Conservation (phyloP, 225 moss, liverwort and hornwort species). For the Physcomitrellopsis africana region DNA sequence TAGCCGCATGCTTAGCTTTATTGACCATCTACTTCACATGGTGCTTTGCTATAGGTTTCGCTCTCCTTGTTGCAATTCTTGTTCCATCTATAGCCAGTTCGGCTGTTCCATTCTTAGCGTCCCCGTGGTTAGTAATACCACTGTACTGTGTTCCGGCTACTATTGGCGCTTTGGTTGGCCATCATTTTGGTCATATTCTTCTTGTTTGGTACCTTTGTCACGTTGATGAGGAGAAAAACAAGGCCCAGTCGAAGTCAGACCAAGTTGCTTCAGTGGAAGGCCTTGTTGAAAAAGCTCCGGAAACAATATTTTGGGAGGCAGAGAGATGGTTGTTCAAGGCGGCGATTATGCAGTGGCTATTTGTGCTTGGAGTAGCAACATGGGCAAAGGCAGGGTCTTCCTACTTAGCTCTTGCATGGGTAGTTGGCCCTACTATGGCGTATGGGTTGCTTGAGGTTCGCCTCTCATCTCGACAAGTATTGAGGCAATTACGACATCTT, state of each 20-base stretch:
- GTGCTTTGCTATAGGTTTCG: constrained; percentile 63
- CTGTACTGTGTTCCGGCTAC: constrained; percentile 79
- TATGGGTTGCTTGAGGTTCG: constrained; percentile 79
- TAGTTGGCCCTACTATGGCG: constrained; percentile 51
- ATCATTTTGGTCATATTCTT: constrained; percentile 69
- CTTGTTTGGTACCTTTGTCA: constrained; percentile 63
- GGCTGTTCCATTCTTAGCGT: constrained; percentile 74
- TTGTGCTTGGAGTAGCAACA: constrained; percentile 76
- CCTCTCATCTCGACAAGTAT: constrained; percentile 65
- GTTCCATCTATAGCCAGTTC: constrained; percentile 61
- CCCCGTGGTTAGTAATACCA: constrained; percentile 78
- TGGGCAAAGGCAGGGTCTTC: constrained; percentile 79
- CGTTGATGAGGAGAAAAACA: constrained; percentile 32
- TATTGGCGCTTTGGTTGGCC: constrained; percentile 76
- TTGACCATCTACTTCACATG: constrained; percentile 72
- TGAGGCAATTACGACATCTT: constrained; percentile 54
- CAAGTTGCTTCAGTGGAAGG: constrained; percentile 25
- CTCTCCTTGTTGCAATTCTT: constrained; percentile 62
- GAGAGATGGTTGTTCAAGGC: constrained; percentile 94
- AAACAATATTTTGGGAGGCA: constrained; percentile 54
- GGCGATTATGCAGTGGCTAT: constrained; percentile 80
- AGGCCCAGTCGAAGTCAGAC: constrained; percentile 10
- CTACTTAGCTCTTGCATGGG: constrained; percentile 61
- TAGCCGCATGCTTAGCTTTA: constrained; percentile 65
- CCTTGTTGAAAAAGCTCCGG: constrained; percentile 27